Evolutionary conservation across 345 rosid genomes (phyloP).

Genomic region (Populus alba): DNA sequence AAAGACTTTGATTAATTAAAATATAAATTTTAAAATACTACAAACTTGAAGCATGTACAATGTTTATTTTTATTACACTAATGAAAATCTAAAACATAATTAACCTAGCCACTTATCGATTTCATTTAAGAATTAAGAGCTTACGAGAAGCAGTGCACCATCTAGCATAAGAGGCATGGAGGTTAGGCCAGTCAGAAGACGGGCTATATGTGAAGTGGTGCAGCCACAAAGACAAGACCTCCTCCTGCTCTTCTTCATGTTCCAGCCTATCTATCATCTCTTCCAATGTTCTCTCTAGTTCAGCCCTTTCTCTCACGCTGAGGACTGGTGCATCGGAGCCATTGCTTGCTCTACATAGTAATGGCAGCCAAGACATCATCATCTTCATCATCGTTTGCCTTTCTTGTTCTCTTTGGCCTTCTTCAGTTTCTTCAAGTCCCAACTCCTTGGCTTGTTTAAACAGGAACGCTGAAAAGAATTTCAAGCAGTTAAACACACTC

Average conservation of each 20-base stretch:
- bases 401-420: constrained; percentile 35
- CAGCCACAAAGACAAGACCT: constrained; percentile 78
- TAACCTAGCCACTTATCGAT: neutral
- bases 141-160: constrained; percentile 76
- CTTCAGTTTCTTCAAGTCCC: constrained; percentile 35
- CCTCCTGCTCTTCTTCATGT: constrained; percentile 59
- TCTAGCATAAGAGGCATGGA: constrained; percentile 52
- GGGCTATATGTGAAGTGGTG: constrained; percentile 65
- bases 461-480: constrained; percentile 50
- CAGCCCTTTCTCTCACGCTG: constrained; percentile 41
- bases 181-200: constrained; percentile 91
- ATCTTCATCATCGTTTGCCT: constrained; percentile 53
- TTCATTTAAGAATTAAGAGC: constrained; percentile 36
- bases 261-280: constrained; percentile 53
- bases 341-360: constrained; percentile 68
- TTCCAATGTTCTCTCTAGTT: constrained; percentile 61
- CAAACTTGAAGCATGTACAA: neutral
- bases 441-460: constrained; percentile 62
- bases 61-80: neutral
- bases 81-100: neutral
- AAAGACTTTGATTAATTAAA: too few relatives aligned
- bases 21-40: neutral
- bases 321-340: constrained; percentile 68
- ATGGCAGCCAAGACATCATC: constrained; percentile 70
- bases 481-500: neutral